These are phyloP conservation scores for Crithidia thermophila DNA, from an alignment of 208 protist species.

Conservation along the genomic window DNA sequence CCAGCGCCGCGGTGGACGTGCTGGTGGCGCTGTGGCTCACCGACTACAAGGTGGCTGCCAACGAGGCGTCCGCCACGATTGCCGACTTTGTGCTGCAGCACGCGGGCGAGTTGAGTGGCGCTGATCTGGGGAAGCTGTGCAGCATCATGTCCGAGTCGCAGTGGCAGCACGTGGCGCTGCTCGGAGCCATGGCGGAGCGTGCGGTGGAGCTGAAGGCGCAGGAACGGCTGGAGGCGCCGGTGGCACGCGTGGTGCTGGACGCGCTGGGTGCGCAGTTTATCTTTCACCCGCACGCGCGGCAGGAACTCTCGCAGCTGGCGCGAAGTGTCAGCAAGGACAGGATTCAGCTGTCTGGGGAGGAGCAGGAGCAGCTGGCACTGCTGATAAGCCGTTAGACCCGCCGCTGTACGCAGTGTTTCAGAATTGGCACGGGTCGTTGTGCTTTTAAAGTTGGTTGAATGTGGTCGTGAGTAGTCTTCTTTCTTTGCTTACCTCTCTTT, in stretches of 20 bases:
- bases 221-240: constrained; percentile 37
- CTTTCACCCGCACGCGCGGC: constrained; percentile 52
- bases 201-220: constrained; percentile 40
- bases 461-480: not conserved
- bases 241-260: constrained; percentile 66
- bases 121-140: constrained; percentile 62
- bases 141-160: constrained; percentile 46
- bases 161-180: constrained; percentile 49
- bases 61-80: constrained; percentile 24
- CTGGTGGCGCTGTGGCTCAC: constrained; percentile 71
- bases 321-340: constrained; percentile 76
- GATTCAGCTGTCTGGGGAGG: constrained; percentile 62
- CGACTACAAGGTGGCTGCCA: constrained; percentile 36
- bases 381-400: constrained; percentile 34
- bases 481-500: constrained; percentile 1
- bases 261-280: constrained; percentile 50
- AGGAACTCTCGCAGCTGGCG: constrained; percentile 57
- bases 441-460: not conserved
- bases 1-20: constrained; percentile 51
- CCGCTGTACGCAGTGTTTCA: not conserved
- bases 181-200: constrained; percentile 54
- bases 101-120: constrained; percentile 43
- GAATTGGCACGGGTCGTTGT: not conserved
- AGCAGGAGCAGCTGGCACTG: constrained; percentile 61
- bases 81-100: constrained; percentile 41